Evolutionary conservation across 805 yeast species (phyloP), one percentile per base, ranked within the genome.

Genomic region (Zygosaccharomyces lentus): DNA sequence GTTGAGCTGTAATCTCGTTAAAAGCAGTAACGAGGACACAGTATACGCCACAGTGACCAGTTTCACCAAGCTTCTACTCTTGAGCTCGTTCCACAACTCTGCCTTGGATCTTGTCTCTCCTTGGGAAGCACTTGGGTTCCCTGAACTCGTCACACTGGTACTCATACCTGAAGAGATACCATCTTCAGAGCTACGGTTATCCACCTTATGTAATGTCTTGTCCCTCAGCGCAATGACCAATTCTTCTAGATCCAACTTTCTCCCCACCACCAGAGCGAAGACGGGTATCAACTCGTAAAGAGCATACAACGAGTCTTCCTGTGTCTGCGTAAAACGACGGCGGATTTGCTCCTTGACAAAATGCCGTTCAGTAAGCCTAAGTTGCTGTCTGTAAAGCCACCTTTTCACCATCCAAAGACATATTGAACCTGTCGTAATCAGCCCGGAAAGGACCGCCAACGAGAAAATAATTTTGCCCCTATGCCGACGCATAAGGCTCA

Each of bases 321-420:
- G 97, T 9, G 96, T 91, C 69, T 89, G 96, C 41, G 84, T 81
- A 58, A 89, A 91, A 47, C 97, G 71, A 55, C 93, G 75, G 55
- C 82, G 82, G 48, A 90, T 84, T 55, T 80, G 84, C 52, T 81
- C 87, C 41, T 75, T 72, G 17, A 84, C 77, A 43, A 78, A 74
- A 36, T 78, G 74, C 64, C 81, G 84, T 52, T 78, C 78, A 37
- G 74, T 68, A 32, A 81, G 55, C 38, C 73, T 69, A 43, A 74
- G 69, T 54, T 80, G 84, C 47, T 63, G 65, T 29, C 53, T 53
- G 38, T 56, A 47, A n/a, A 63, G 43, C 67, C 69, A 65, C 35
- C 54, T 53, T 40, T 62, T 63, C 16, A 60, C 39, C 9, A 61
- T 42, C 41, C 55, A 62, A 6, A 57, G 35, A 34, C 57, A 42